Evolutionary conservation across 345 rosid genomes (phyloP), one percentile per base, ranked within the genome.

Genomic region (Citrus trifoliata): DNA sequence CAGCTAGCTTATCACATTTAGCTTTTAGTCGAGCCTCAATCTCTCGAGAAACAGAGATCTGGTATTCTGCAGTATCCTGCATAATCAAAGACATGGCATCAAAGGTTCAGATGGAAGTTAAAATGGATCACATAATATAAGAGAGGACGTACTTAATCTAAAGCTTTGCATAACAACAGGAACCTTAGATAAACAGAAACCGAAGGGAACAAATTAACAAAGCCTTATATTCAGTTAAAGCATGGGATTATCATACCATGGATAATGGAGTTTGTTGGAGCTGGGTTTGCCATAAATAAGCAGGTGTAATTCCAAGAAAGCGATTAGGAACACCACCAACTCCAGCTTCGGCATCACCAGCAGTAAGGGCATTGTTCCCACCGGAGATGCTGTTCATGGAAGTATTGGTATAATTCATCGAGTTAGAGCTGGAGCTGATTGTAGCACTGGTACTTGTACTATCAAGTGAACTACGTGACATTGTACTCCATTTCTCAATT

Each of bases 311-410:
- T 74, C 99, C 98, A 72, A 96, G 93, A 84, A 91, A 96, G 35
- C 97, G 93, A 87, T 94, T 91, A 9, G 97, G 92, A 71, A 90
- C 95, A 82, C 98, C 99, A 81, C 99, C 98, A 77, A 93, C 94
- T 63, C 90, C 95, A 64, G 89, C 87, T 66, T 94, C 97, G 1
- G 70, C 78, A 82, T 96, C 99, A 83, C 77, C 53, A 83, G 86
- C 82, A 76, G 62, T 81, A 67, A 82, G 76, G 71, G 77, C 81
- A 80, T 76, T 87, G 58, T 62, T 69, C 21, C 82, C 86, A 81
- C 87, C 84, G 32, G 84, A 82, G 56, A 80, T 83, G 65, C 90
- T 88, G 79, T 84, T 90, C 60, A 85, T 82, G 24, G 92, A 86
- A 85, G 86, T 88, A 80, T 82, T 91, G 10, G 87, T 59, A 82